Evolutionary conservation across 2,329 filamentous ascomycete species (phyloP), one percentile per base, ranked within the genome.

Genomic region (Trichoderma atroviride): DNA sequence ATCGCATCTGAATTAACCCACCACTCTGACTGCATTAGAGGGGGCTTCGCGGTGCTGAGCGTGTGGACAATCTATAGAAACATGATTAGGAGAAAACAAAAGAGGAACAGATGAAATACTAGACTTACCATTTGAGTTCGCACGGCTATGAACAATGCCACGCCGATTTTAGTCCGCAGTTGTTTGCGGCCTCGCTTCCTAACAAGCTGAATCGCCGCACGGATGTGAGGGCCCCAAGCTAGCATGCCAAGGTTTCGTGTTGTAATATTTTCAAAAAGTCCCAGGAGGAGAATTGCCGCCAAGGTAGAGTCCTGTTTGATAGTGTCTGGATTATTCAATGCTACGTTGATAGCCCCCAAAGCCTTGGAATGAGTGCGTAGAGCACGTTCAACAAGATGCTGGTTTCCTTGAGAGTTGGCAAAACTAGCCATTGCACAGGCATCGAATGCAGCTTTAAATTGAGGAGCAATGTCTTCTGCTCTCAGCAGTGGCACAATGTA

Each of bases 171-270:
- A 16, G 85, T 87, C 53, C 80, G 79, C 11, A 88, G 75, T 73
- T 88, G 86, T 71, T 85, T 83, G 73, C 82, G 84, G 5, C 87
- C 87, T 57, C 88, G 83, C 11, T 84, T 82, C 75, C 86, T 87
- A 65, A 88, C 86, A 1, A 90, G 79, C 72, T 88, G 85, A 37
- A 89, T 84, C n/a, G 88, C 88, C 3, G 87, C 88, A 70, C 89
- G 86, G n/a, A 87, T 84, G 73, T 90, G 88, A 11, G 87, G 87
- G 4, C 86, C 87, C 88, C 88, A 90, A 1, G 87, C 86, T 68
- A 85, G 79, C 75, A 85, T 84, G 40, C 83, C 85, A 61, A 86
- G 78, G 64, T 86, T 83, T 69, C 83, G 85, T 14, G 86, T 84
- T 0, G 84, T 84, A 56, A 89, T 88, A 68, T 83, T 87, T 78